A percentile compares a stretch with the other conserved stretches of the same genome.
phyloP scores from a whole-genome alignment of 164 flowering plant genomes.

The Houttuynia cordata region DNA sequence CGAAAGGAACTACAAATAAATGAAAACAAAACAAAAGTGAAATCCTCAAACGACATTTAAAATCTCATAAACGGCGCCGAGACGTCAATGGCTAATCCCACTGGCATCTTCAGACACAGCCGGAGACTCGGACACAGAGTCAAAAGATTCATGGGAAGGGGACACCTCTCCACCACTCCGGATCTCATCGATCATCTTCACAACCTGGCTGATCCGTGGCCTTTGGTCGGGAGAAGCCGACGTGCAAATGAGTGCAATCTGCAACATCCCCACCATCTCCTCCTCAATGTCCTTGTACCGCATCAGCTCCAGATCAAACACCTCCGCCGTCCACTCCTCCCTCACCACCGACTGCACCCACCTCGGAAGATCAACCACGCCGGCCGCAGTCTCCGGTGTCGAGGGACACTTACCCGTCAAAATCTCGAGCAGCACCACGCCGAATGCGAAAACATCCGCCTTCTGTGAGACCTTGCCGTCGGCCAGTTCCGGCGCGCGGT shows the following conservation, averaged over 20 bases:
- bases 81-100: conserved; percentile 5
- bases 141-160: conserved; percentile 41
- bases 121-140: conserved; percentile 64
- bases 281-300: conserved; percentile 81
- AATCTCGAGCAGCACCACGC: conserved; percentile 68
- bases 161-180: conserved; percentile 38
- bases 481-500: conserved; percentile 58
- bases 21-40: too few species aligned
- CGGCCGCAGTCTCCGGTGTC: conserved; percentile 16
- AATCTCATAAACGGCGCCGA: background rate
- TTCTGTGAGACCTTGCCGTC: conserved; percentile 47
- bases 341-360: conserved; percentile 94
- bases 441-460: conserved; percentile 71
- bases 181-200: conserved; percentile 72
- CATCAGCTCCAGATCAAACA: conserved; percentile 88
- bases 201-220: conserved; percentile 50
- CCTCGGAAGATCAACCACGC: conserved; percentile 50
- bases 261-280: conserved; percentile 84
- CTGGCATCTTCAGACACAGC: conserved; percentile 51
- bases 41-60: background rate
- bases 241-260: conserved; percentile 68
- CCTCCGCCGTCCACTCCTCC: conserved; percentile 98
- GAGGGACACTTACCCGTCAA: conserved; percentile 35
- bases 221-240: conserved; percentile 54
- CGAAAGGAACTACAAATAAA: too few species aligned